Evolutionary conservation across 805 yeast genomes (phyloP), one percentile per base, ranked within the genome.

Genomic region (Candida tammaniensis): DNA sequence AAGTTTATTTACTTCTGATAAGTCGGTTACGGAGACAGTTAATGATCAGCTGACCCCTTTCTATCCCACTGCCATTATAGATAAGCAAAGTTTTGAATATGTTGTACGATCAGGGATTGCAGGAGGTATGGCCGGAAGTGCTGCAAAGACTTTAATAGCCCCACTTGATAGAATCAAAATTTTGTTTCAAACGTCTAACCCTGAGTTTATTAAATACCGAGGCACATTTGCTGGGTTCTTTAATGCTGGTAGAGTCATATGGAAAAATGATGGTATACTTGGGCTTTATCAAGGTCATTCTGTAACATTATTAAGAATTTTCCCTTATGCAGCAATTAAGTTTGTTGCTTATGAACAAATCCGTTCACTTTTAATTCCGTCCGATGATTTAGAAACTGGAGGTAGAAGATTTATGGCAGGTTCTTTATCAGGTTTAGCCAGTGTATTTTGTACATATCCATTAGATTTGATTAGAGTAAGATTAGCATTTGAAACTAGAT

Each of bases 251-350:
- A 61, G 62, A 22, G 72, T 76, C 37, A 89, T 93, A 17, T 77
- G 77, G 62, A 36, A 47, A 6, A 68, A 64, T 32, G 93, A 87
- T 55, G 98, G 98, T 12, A 30, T 80, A 1, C 43, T 64, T 27
- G 98, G 98, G 1, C 74, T 93, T 35, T 91, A 80, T 55, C 96
- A 91, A 51, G 98, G 98, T 25, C 98, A 93, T 57, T 86, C 95
- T 4, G 96, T 94, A 1, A 93, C 98, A 0, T 64, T 93, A 32
- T 58, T 89, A 27, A 71, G 98, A 42, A 86, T 93, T 3, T 91
- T 93, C 57, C 98, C 98, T 1, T 93, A 93, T 57, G 97, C 98
- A 4, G 96, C 96, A 8, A 85, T 93, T 51, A 93, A 93, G 57
- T 93, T 91, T 58, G 96, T 93, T 11, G 89, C 95, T 7, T 93